Evolutionary conservation across 345 rosid species (phyloP).

Genomic region (Triadica sebifera): DNA sequence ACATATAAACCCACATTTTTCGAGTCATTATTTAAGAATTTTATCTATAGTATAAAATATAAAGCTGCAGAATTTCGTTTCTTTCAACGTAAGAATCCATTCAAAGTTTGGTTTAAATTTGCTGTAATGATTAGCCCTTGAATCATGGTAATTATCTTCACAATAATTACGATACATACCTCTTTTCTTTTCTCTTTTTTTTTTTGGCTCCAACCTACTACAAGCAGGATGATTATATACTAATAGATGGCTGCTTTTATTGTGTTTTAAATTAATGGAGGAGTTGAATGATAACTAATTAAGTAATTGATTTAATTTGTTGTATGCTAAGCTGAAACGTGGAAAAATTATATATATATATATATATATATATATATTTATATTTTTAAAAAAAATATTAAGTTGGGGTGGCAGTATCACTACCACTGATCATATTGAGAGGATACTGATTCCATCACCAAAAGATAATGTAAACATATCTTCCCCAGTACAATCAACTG

Average conservation of each 20-base stretch:
- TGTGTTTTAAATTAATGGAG: background rate
- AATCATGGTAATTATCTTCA: slow-evolving; percentile 29
- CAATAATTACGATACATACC: slow-evolving; percentile 15
- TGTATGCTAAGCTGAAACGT: background rate
- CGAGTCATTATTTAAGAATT: too few species aligned
- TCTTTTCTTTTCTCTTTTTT: background rate
- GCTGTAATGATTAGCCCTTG: slow-evolving; percentile 22
- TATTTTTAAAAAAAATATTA: too few species aligned
- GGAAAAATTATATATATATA: too few species aligned
- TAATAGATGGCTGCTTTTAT: background rate
- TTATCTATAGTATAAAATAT: too few species aligned
- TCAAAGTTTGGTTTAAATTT: background rate
- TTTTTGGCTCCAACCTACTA: slow-evolving; percentile 20
- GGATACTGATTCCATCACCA: background rate
- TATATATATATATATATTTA: too few species aligned
- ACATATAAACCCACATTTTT: too few species aligned
- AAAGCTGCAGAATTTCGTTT: too few species aligned
- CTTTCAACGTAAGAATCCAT: background rate
- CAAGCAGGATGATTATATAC: slow-evolving; percentile 20
- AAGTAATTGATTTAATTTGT: background rate
- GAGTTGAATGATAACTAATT: background rate
- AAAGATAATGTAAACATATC: background rate
- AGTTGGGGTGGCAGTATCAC: background rate
- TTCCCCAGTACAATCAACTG: too few species aligned
- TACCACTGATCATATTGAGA: background rate